A percentile compares a stretch with the other conserved stretches of the same genome.
Evolutionary conservation across 345 rosid species (phyloP).

Genomic region (Gossypium anomalum): DNA sequence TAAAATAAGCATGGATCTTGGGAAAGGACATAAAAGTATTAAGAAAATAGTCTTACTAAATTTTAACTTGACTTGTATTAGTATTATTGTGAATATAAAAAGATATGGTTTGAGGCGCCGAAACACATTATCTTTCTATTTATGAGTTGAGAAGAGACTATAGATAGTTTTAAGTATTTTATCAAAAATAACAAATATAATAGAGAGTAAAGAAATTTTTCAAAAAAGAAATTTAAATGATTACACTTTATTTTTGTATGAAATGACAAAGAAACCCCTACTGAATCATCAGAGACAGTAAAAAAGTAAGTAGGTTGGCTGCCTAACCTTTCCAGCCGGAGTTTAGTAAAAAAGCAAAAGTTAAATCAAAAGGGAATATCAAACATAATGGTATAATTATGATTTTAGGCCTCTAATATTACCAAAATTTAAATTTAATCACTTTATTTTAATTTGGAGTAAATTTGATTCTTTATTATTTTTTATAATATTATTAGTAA

Average conservation of each 20-base stretch:
- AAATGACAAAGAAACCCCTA: neutral
- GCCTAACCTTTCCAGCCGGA: conserved; percentile 3
- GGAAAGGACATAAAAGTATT: too few species aligned
- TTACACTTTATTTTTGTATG: neutral
- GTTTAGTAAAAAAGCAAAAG: neutral
- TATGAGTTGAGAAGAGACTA: accelerated
- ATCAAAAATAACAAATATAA: too few species aligned
- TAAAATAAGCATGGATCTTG: too few species aligned
- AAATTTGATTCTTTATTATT: too few species aligned
- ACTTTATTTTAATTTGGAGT: too few species aligned
- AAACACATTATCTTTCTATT: too few species aligned
- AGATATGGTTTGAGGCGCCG: accelerated
- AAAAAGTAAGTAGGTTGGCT: neutral
- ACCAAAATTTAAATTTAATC: too few species aligned
- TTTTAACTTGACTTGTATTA: too few species aligned
- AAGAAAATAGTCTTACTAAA: too few species aligned
- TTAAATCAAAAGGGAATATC: neutral
- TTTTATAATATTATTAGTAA: too few species aligned
- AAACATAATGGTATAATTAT: too few species aligned
- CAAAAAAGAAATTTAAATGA: neutral
- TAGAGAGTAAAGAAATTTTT: accelerated
- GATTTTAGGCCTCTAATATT: too few species aligned
- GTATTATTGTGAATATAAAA: accelerated
- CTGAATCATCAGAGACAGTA: neutral
- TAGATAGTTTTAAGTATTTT: accelerated